Base-by-base conservation (phyloP, 164 flowering plant species). In the Berberis thunbergii region DNA sequence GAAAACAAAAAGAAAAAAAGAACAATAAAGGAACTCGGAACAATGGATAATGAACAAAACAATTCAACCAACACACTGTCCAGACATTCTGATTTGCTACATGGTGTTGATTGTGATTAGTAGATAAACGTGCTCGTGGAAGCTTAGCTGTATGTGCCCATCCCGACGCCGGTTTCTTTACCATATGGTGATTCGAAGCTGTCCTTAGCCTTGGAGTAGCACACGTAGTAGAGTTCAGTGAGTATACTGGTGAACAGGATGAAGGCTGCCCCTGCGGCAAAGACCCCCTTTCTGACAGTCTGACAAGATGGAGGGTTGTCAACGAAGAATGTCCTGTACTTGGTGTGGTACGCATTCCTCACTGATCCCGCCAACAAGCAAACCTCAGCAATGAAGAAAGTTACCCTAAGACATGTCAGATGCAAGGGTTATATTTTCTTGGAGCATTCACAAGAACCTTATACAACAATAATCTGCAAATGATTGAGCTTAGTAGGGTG, bases 341-440 rank as follows among this genome's bases (percentile, higher is more conserved):
- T 88, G 68, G 93, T 83, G 83, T 87, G 95, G 73, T 86, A 81
- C 6, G 95, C 97, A 61, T 94, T 94, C 75, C 76, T 80, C 44
- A 86, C 87, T 6, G 97, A 88, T 50, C 88, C 99, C 26, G 93
- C 95, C 57, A 91, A 64, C 78, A 94, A 70, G 80, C 91, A 88
- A 2, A 67, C 69, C 80, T 94, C 97, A 0, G 97, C 99, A 42
- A 88, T 81, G 50, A 86, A 12, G 69, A 89, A 91, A 42, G 82
- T 78, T 45, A 88, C 61, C 98, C 98, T 91, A 59, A 64, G 5
- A 70, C n/a, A 69, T 12, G 54, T 52, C 54, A 26, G 26, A 26
- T 26, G 26, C 26, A 56, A 10, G 44, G 52, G 58, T 13, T n/a
- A 7, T 52, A 13, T 3, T 38, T 12, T 50, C 39, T 5, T 4